phyloP scores from a whole-genome alignment of 116 monocot genomes.

The Phalaenopsis hybrid region DNA sequence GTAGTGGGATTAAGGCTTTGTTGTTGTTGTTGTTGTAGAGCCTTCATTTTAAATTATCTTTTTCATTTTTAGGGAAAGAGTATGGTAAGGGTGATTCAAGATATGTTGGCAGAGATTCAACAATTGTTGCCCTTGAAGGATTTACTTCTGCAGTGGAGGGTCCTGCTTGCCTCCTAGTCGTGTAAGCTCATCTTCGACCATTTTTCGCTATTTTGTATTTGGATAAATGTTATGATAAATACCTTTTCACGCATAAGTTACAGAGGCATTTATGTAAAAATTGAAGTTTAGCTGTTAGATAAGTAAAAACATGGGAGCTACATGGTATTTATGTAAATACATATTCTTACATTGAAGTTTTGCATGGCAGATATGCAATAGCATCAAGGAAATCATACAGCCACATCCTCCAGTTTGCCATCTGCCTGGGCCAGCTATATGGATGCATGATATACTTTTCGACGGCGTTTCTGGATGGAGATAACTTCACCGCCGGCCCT shows the following conservation, averaged over 20 bases:
- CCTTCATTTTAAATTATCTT: not conserved
- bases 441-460: conserved; percentile 80
- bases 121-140: conserved; percentile 78
- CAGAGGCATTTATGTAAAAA: too few species aligned
- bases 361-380: conserved; percentile 58
- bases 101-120: conserved; percentile 73
- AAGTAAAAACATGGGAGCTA: too few species aligned
- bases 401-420: conserved; percentile 63
- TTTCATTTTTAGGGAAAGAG: conserved; percentile 68
- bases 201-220: not conserved
- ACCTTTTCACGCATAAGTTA: not conserved
- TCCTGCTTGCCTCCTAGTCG: conserved; percentile 70
- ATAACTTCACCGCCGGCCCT: conserved; percentile 50
- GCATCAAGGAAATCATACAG: conserved; percentile 64
- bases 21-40: not conserved
- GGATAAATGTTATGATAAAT: not conserved
- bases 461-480: conserved; percentile 58
- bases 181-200: conserved; percentile 41
- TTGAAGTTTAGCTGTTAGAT: too few species aligned
- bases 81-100: conserved; percentile 96
- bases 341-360: not conserved
- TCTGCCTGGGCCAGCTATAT: conserved; percentile 75
- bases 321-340: too few species aligned
- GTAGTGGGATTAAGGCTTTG: too few species aligned
- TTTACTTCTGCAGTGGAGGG: conserved; percentile 84